Evolutionary conservation across 2,329 filamentous ascomycete genomes (phyloP), one percentile per base, ranked within the genome.

Genomic region (Tolypocladium tundrense): DNA sequence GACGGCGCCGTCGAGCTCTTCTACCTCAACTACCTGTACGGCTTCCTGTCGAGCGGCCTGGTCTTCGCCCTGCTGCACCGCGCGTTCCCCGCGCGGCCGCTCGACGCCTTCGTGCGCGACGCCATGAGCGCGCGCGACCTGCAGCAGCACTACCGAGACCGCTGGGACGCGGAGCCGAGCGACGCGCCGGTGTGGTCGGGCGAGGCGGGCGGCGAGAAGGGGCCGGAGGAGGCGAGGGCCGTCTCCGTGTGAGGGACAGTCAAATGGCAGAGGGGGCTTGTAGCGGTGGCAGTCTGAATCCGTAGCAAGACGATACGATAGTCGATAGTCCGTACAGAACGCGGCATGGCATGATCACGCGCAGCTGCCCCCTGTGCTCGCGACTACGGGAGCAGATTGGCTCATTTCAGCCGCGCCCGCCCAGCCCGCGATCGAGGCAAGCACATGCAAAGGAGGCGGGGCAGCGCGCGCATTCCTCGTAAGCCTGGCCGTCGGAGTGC

Each of bases 11-110:
- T 60, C 0, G 70, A 75, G 58, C 63, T 75, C 1, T 75, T 74
- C 60, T 68, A 68, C 59, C 62, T 74, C 54, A 74, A 72, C 60
- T 75, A 73, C 40, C 24, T 75, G 0, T 75, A 74, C 11, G 73
- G 73, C 0, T 73, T 75, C 35, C 41, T 70, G 0, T 65, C 70
- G 0, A 74, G 72, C 42, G 71, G 61, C 1, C 3, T 67, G 2
- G 64, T 73, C 1, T 74, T 69, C 48, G 55, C 62, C 1, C 14
- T 64, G 0, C 66, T 75, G 10, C 73, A 75, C 53, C 24, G 50
- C 5, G 4, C 60, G 0, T 68, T 73, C 31, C 73, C 73, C 0
- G 64, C 55, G 27, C 62, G 11, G 24, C 55, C 21, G 4, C 58
- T 74, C 0, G 64, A 71, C 21, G 59, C 60, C 0, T 75, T 73